Evolutionary conservation across 1,284 basidiomycete genomes (phyloP), one percentile per base, ranked within the genome.

Genomic region (Papiliotrema terrestris): DNA sequence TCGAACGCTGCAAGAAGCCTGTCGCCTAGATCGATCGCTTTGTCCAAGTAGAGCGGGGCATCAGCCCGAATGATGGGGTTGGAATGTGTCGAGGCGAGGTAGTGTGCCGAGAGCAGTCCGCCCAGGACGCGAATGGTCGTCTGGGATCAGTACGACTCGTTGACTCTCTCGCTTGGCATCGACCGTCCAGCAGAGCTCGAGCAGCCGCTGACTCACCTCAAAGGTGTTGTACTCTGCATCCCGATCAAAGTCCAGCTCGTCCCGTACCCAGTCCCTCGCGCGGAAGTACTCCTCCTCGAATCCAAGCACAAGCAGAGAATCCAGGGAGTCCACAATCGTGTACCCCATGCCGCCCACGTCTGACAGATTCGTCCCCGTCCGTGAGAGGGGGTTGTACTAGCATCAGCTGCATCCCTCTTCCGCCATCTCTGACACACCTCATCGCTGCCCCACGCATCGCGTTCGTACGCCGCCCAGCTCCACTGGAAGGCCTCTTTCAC

Each of bases 151-250:
- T 11, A 5, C 29, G 5, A 11, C 56, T n/a, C 39, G 15, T 37
- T 25, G 43, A 22, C 45, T 23, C 17, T n/a, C n/a, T n/a, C n/a
- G n/a, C n/a, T n/a, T n/a, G n/a, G n/a, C n/a, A n/a, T n/a, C n/a
- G n/a, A n/a, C n/a, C n/a, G n/a, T n/a, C n/a, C n/a, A n/a, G n/a
- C n/a, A n/a, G n/a, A n/a, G n/a, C n/a, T n/a, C n/a, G n/a, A n/a
- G n/a, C n/a, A n/a, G n/a, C n/a, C n/a, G n/a, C n/a, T n/a, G n/a
- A 74, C 83, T 49, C 57, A 89, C 91, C 82, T 98, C 94, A 65
- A 98, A 98, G 0, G 90, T 92, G 73, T 88, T 97, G 74, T 91
- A 90, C 19, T 83, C 78, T 13, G 82, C 91, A 66, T 92, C 86
- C 13, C 85, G 81, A 37, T 95, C 86, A 68, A 96, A 93, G 9